phyloP scores from a whole-genome alignment of 2,329 filamentous ascomycete species.

The Aspergillus latus region DNA sequence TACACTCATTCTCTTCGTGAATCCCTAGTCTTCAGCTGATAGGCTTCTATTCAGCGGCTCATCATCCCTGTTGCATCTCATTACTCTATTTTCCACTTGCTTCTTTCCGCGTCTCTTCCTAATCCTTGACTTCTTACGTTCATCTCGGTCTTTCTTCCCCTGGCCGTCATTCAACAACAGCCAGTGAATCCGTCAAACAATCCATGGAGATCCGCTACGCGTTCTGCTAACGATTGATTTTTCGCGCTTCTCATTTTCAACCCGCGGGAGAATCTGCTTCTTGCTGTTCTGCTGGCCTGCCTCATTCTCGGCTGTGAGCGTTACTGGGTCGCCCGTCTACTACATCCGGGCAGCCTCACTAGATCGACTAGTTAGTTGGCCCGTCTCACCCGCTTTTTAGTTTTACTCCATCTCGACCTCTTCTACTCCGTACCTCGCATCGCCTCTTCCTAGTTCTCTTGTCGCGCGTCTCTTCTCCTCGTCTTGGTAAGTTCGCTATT shows the following conservation, averaged over 20 bases:
- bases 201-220: conserved; percentile 14
- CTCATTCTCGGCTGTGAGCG: neutral
- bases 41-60: neutral
- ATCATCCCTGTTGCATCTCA: neutral
- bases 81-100: neutral
- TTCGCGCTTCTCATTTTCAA: conserved; percentile 6
- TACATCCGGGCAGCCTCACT: neutral
- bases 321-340: neutral
- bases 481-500: conserved; percentile 6
- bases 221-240: neutral
- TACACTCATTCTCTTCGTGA: neutral
- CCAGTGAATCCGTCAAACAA: neutral
- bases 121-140: neutral
- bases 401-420: neutral
- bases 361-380: neutral
- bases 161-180: conserved; percentile 12
- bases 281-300: neutral
- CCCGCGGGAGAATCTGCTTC: conserved; percentile 6
- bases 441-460: neutral
- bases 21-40: neutral
- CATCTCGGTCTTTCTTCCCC: neutral
- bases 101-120: neutral
- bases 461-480: conserved; percentile 7
- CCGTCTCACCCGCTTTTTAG: neutral
- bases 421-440: neutral